These are phyloP conservation scores for Cyamopsis tetragonoloba DNA, from an alignment of 306 rosid genomes.

Conservation along the genomic window DNA sequence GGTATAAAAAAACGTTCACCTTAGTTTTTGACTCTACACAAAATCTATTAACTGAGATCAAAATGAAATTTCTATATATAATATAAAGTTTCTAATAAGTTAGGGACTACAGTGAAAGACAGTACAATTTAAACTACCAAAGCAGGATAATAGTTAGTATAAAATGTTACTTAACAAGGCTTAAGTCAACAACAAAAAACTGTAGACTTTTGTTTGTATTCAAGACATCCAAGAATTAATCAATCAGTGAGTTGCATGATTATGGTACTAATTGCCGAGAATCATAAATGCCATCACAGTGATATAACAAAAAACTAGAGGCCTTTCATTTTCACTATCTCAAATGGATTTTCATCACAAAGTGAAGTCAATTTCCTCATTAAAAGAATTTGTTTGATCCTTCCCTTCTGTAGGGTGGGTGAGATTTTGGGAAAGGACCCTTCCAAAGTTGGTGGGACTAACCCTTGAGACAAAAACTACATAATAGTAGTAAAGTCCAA, in stretches of 20 bases:
- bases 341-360: constrained; percentile 17
- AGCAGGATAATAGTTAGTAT: too few species aligned
- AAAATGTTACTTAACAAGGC: too few species aligned
- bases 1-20: too few species aligned
- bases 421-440: constrained; percentile 3
- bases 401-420: background rate
- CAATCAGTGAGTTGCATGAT: background rate
- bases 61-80: too few species aligned
- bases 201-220: constrained; percentile 1
- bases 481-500: constrained; percentile 2
- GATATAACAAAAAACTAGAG: constrained; percentile 23
- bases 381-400: constrained; percentile 26
- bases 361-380: constrained; percentile 33
- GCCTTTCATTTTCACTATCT: constrained; percentile 36
- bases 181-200: background rate
- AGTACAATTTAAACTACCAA: too few species aligned
- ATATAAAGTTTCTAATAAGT: too few species aligned
- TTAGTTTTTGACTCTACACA: too few species aligned
- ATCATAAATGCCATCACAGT: constrained; percentile 24
- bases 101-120: too few species aligned
- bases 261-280: constrained; percentile 5
- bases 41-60: too few species aligned
- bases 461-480: constrained; percentile 1
- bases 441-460: constrained; percentile 31
- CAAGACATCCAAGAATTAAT: constrained; percentile 18